Evolutionary conservation across 768 basidiomycete species (phyloP).

Genomic region (Lentinus brumalis): DNA sequence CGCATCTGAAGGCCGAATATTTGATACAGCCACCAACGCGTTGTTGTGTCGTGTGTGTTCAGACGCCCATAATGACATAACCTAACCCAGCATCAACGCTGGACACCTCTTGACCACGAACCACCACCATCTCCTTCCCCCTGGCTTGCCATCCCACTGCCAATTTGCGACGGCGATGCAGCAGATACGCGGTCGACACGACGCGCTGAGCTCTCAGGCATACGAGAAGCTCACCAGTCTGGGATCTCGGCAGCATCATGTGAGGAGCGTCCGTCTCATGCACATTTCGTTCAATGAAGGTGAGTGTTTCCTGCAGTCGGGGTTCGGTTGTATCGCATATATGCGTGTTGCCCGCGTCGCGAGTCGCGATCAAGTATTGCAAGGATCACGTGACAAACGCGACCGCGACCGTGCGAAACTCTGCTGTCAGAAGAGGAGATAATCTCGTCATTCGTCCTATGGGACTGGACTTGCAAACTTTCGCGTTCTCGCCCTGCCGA

Average conservation of each 20-base stretch:
- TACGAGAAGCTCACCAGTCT: too few relatives aligned
- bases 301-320: too few relatives aligned
- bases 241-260: too few relatives aligned
- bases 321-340: too few relatives aligned
- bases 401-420: constrained; percentile 10
- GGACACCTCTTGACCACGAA: background rate
- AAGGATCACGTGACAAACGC: constrained; percentile 10
- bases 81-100: too few relatives aligned
- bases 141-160: background rate
- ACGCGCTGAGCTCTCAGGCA: too few relatives aligned
- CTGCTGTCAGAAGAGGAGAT: constrained; percentile 6
- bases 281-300: too few relatives aligned
- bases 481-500: background rate
- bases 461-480: constrained; percentile 1
- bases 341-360: background rate
- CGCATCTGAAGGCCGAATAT: too few relatives aligned
- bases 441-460: constrained; percentile 17
- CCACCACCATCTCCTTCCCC: background rate
- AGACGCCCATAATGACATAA: background rate
- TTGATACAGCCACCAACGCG: background rate
- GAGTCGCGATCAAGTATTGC: background rate
- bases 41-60: background rate
- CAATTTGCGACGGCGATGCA: too few relatives aligned
- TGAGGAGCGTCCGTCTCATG: too few relatives aligned
- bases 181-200: too few relatives aligned